Evolutionary conservation across 495 filamentous ascomycete species (phyloP).

Genomic region (Lichina pygmaea): DNA sequence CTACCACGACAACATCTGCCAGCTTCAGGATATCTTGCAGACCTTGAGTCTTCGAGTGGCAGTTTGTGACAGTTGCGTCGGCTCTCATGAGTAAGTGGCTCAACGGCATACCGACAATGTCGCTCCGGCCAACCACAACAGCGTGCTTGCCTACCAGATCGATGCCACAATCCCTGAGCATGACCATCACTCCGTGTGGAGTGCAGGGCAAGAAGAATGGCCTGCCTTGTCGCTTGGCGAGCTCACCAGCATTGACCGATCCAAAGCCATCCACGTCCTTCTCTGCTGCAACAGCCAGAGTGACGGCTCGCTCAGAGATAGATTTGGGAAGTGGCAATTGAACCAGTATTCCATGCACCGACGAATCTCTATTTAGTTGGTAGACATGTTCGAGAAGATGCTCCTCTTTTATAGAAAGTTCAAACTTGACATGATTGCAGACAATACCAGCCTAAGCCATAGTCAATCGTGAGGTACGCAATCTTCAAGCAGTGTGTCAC

Average conservation of each 20-base stretch:
- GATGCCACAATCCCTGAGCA: slow-evolving; percentile 62
- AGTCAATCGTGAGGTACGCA: neutral
- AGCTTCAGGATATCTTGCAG: slow-evolving; percentile 45
- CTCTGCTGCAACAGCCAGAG: slow-evolving; percentile 66
- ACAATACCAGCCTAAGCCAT: slow-evolving; percentile 51
- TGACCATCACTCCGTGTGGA: slow-evolving; percentile 86
- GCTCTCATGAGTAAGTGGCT: slow-evolving; percentile 87
- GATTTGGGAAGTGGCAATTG: slow-evolving; percentile 75
- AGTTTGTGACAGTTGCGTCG: slow-evolving; percentile 87
- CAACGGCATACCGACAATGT: slow-evolving; percentile 91
- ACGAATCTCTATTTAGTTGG: slow-evolving; percentile 61
- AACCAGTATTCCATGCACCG: slow-evolving; percentile 78
- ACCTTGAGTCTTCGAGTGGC: slow-evolving; percentile 65
- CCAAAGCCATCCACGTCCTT: slow-evolving; percentile 99
- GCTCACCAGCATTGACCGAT: slow-evolving; percentile 72
- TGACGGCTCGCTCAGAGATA: slow-evolving; percentile 70
- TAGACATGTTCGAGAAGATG: slow-evolving; percentile 65
- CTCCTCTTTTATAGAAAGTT: slow-evolving; percentile 53
- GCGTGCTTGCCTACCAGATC: slow-evolving; percentile 72
- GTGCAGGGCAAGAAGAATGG: slow-evolving; percentile 86
- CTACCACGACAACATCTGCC: slow-evolving; percentile 76
- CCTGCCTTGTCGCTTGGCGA: slow-evolving; percentile 74
- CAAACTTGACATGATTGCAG: slow-evolving; percentile 61
- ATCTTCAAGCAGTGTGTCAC: neutral
- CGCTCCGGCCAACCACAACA: slow-evolving; percentile 80